Percentiles rank a stretch among this genome's conserved stretches.
Conservation (phyloP, 1,284 basidiomycete genomes). For the Hypsizygus ulmarius region DNA sequence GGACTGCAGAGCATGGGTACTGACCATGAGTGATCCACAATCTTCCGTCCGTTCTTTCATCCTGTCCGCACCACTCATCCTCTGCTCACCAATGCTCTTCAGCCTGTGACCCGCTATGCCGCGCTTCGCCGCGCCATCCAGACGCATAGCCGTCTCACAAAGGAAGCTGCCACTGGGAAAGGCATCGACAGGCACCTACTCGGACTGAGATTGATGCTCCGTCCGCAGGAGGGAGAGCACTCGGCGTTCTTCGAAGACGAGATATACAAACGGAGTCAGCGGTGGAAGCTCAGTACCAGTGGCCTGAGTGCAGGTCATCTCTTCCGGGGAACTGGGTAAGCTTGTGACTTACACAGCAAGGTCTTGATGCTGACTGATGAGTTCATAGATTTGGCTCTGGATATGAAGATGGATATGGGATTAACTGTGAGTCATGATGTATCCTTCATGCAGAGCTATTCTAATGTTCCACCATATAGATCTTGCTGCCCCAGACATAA, state of each 20-base stretch:
- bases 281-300: conserved; percentile 93
- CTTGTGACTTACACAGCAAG: conserved; percentile 6
- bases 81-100: conserved; percentile 4
- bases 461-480: conserved; percentile 46
- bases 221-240: conserved; percentile 37
- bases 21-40: conserved; percentile 65
- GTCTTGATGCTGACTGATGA: background rate
- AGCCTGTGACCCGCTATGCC: conserved; percentile 46
- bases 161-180: conserved; percentile 78
- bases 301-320: conserved; percentile 84
- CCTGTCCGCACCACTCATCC: background rate
- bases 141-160: conserved; percentile 75
- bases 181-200: conserved; percentile 93
- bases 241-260: conserved; percentile 73
- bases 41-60: conserved; percentile 39
- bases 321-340: conserved; percentile 85
- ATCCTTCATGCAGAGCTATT: conserved; percentile 9
- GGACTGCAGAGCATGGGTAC: conserved; percentile 80
- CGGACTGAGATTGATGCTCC: conserved; percentile 75
- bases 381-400: conserved; percentile 66
- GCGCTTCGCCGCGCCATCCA: conserved; percentile 70
- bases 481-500: conserved; percentile 73
- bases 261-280: conserved; percentile 74
- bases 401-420: conserved; percentile 86
- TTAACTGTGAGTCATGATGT: conserved; percentile 70